These are phyloP conservation scores for Cydonia oblonga DNA, from an alignment of 331 rosid species.

Conservation along the genomic window DNA sequence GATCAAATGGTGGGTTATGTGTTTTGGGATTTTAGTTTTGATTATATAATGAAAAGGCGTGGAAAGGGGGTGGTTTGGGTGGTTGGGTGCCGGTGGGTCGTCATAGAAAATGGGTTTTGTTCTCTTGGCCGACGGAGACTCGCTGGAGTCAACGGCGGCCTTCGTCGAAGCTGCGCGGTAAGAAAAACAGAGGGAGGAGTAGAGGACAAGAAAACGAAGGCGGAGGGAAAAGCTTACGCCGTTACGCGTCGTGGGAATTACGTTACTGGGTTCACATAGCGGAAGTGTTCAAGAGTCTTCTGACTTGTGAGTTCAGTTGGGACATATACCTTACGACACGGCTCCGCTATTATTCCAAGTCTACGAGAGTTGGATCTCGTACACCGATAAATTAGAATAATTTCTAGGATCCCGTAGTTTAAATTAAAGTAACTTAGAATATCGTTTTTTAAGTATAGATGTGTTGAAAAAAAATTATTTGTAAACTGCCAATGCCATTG, in stretches of 20 bases:
- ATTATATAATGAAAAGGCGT: not conserved
- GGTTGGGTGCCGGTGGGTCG: not conserved
- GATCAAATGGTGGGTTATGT: not conserved
- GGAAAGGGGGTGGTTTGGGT: not conserved
- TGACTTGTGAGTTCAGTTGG: not conserved
- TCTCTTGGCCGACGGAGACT: not conserved
- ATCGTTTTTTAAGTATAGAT: too few species aligned
- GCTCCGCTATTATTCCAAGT: too few species aligned
- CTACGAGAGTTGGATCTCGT: too few species aligned
- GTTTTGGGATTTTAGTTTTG: not conserved
- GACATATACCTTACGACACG: too few species aligned
- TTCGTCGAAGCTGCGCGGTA: not conserved
- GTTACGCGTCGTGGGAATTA: too few species aligned
- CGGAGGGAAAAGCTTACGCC: not conserved
- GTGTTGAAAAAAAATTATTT: too few species aligned
- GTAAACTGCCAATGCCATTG: too few species aligned
- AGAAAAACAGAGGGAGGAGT: not conserved
- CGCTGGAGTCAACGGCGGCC: not conserved
- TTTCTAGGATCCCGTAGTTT: too few species aligned
- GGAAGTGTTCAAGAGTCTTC: not conserved
- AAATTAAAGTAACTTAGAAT: too few species aligned
- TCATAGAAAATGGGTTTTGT: not conserved
- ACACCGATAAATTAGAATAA: too few species aligned
- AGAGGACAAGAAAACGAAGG: not conserved
- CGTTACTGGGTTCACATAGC: not conserved